A percentile compares a stretch with the other conserved stretches of the same genome.
phyloP scores from a whole-genome alignment of 345 rosid species.

The Conringia planisiliqua region DNA sequence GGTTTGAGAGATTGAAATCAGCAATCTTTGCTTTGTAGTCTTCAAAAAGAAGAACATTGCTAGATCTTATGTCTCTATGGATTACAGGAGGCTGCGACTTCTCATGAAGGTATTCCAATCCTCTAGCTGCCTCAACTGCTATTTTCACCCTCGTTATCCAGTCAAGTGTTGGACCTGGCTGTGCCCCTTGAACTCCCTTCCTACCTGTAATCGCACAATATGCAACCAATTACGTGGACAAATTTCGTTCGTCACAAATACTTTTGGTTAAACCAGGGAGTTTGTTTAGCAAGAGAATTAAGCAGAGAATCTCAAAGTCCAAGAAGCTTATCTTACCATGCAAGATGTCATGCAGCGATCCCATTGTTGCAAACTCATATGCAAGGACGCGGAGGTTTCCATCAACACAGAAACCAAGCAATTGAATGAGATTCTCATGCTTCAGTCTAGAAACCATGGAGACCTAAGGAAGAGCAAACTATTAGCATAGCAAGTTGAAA shows the following conservation, averaged over 20 bases:
- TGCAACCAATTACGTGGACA: neutral
- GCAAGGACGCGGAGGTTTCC: conserved; percentile 88
- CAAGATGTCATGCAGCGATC: conserved; percentile 92
- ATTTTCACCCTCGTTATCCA: conserved; percentile 38
- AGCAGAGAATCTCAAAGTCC: neutral
- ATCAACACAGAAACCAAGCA: conserved; percentile 86
- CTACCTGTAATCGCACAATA: conserved; percentile 27
- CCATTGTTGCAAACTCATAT: conserved; percentile 99
- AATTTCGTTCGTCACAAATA: neutral
- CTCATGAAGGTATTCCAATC: conserved; percentile 39
- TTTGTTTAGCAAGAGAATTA: neutral
- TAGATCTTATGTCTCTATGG: conserved; percentile 38
- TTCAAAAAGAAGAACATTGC: conserved; percentile 38
- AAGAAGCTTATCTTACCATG: conserved; percentile 56
- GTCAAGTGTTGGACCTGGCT: conserved; percentile 42
- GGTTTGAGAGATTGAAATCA: conserved; percentile 40
- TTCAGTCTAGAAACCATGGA: conserved; percentile 92
- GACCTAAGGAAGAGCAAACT: conserved; percentile 48
- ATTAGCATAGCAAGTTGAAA: conserved; percentile 8
- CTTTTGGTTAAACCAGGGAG: neutral
- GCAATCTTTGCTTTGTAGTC: conserved; percentile 38
- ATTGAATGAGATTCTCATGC: conserved; percentile 77
- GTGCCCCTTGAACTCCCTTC: conserved; percentile 41
- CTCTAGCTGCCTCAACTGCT: conserved; percentile 40
- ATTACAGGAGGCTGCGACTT: conserved; percentile 38